Conservation (phyloP, 2,329 filamentous ascomycete species). For the Aspergillus eucalypticola region DNA sequence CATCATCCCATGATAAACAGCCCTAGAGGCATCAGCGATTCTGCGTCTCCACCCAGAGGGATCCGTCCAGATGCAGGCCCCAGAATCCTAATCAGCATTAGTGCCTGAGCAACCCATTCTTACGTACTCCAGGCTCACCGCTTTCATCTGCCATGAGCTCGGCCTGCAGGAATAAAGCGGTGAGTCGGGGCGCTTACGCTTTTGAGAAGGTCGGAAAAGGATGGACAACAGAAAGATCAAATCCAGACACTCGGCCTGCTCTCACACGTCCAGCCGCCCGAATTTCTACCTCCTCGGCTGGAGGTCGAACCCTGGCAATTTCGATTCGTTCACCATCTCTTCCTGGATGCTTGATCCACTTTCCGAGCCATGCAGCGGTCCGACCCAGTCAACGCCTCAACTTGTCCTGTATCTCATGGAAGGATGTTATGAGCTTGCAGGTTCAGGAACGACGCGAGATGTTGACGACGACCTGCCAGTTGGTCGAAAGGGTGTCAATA, state of each 20-base stretch:
- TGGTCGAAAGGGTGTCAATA: background rate
- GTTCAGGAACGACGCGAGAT: background rate
- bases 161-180: slow-evolving; percentile 5
- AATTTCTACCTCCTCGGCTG: background rate
- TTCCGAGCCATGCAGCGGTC: slow-evolving; percentile 40
- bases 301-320: slow-evolving; percentile 10
- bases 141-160: slow-evolving; percentile 6
- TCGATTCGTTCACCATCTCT: background rate
- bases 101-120: background rate
- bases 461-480: background rate
- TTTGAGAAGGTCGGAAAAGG: slow-evolving; percentile 4
- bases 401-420: background rate
- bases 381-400: slow-evolving; percentile 34
- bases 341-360: slow-evolving; percentile 31
- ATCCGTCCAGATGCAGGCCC: background rate
- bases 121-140: background rate
- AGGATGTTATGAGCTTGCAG: background rate
- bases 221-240: background rate
- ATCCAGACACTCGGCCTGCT: slow-evolving; percentile 5
- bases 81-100: slow-evolving; percentile 1
- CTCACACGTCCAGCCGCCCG: slow-evolving; percentile 22
- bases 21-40: background rate
- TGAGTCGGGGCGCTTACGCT: slow-evolving; percentile 1
- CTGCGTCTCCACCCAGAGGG: background rate
- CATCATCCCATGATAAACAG: background rate